phyloP scores from a whole-genome alignment of 345 rosid genomes.

The Raphanus sativus region DNA sequence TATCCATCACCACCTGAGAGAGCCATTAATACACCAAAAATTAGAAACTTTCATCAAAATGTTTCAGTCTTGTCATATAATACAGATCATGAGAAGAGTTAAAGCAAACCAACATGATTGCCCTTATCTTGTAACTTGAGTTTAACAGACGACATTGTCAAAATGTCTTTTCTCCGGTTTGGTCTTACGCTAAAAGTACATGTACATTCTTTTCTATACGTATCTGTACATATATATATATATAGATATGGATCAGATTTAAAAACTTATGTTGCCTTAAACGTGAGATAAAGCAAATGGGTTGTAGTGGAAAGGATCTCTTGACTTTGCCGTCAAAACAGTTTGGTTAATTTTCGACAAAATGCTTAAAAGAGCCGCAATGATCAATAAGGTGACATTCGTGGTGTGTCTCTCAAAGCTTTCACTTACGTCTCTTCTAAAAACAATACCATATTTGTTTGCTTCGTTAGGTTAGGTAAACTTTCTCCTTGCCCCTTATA shows the following conservation, averaged over 20 bases:
- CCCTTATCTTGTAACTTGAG: constrained; percentile 34
- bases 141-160: constrained; percentile 29
- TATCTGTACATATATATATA: not conserved
- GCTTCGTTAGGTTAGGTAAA: not conserved
- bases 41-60: not conserved
- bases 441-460: not conserved
- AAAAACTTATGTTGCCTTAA: constrained; percentile 33
- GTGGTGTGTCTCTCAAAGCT: constrained; percentile 12
- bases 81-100: constrained; percentile 4
- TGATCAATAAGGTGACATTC: constrained; percentile 8
- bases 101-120: constrained; percentile 34
- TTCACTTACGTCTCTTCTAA: constrained; percentile 28
- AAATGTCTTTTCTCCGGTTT: constrained; percentile 10
- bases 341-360: constrained; percentile 18
- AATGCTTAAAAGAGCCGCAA: constrained; percentile 22
- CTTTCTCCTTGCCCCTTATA: not conserved
- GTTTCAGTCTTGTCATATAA: not conserved
- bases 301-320: constrained; percentile 34
- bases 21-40: constrained; percentile 27
- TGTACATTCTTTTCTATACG: constrained; percentile 2
- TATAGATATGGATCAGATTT: not conserved
- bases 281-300: constrained; percentile 32
- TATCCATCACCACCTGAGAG: constrained; percentile 72
- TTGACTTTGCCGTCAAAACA: constrained; percentile 41
- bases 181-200: constrained; percentile 22